These are phyloP conservation scores for Aspergillus pseudoterreus DNA, from an alignment of 2,329 filamentous ascomycete genomes.

Conservation along the genomic window DNA sequence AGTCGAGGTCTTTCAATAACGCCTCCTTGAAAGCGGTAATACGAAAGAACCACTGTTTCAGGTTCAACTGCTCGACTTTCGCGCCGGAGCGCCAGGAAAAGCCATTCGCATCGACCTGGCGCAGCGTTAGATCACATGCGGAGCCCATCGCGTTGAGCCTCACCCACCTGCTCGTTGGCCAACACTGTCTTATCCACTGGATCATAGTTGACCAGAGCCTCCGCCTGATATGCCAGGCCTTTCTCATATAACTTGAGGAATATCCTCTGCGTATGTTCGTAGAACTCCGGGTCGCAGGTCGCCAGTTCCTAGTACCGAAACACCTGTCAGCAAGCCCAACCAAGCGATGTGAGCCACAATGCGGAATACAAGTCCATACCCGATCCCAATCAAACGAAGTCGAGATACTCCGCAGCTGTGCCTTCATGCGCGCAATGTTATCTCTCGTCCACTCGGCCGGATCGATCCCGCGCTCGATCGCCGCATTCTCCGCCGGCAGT, in stretches of 20 bases:
- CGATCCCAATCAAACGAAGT: constrained; percentile 78
- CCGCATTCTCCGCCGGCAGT: constrained; percentile 85
- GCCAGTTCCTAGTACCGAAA: constrained; percentile 63
- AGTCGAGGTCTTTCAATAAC: constrained; percentile 67
- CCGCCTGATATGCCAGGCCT: constrained; percentile 76
- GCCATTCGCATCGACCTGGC: constrained; percentile 71
- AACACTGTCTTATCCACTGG: constrained; percentile 85
- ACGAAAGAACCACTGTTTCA: constrained; percentile 87
- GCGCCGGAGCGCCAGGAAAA: constrained; percentile 84
- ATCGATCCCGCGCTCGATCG: constrained; percentile 74
- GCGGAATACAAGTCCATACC: constrained; percentile 48
- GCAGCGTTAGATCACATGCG: constrained; percentile 1
- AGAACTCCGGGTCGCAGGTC: constrained; percentile 80
- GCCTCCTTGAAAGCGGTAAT: constrained; percentile 75
- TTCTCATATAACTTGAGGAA: constrained; percentile 73
- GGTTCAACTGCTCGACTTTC: constrained; percentile 70
- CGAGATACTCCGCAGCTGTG: constrained; percentile 74
- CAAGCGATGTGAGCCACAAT: constrained; percentile 7
- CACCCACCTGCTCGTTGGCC: constrained; percentile 71
- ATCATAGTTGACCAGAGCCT: constrained; percentile 85
- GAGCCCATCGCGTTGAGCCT: not conserved
- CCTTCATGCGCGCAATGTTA: constrained; percentile 83
- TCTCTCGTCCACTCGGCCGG: constrained; percentile 73
- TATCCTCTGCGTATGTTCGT: constrained; percentile 83
- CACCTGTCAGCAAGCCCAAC: not conserved